A percentile compares a stretch with the other conserved stretches of the same genome.
Evolutionary conservation across 2,329 filamentous ascomycete species (phyloP).

Genomic region (Diaporthe ampelina): DNA sequence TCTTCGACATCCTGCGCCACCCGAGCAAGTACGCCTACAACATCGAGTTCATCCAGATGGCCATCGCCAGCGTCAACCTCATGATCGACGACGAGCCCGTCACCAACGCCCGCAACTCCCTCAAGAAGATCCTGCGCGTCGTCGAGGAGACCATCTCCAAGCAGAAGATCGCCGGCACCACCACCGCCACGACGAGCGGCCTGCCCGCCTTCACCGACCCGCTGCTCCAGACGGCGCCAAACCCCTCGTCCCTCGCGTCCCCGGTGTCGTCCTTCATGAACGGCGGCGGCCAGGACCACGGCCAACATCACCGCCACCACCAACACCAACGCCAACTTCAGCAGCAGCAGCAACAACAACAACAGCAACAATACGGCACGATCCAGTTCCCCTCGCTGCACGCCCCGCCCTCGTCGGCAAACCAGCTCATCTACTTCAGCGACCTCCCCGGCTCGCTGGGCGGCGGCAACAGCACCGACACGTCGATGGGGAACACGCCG

Average conservation of each 20-base stretch:
- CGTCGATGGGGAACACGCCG: conserved; percentile 3
- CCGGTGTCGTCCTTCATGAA: conserved; percentile 25
- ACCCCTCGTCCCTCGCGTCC: conserved; percentile 18
- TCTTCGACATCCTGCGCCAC: conserved; percentile 49
- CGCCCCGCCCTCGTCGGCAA: conserved; percentile 34
- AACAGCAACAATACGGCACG: conserved; percentile 30
- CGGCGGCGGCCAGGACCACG: background rate
- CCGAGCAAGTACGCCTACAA: conserved; percentile 49
- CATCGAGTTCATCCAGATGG: conserved; percentile 48
- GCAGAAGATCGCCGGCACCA: conserved; percentile 32
- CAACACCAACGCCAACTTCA: background rate
- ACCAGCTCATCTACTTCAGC: conserved; percentile 45
- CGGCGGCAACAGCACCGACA: conserved; percentile 4
- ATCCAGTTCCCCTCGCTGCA: conserved; percentile 45
- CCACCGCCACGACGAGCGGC: conserved; percentile 1
- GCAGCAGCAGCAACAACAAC: background rate
- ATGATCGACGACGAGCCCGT: conserved; percentile 46
- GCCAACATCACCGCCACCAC: background rate
- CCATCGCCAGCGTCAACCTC: conserved; percentile 44
- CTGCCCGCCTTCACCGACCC: conserved; percentile 35
- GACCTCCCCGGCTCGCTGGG: conserved; percentile 39
- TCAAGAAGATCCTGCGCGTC: conserved; percentile 43
- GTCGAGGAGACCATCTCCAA: conserved; percentile 46
- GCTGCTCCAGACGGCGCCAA: conserved; percentile 24
- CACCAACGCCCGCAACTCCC: conserved; percentile 42